Base-by-base conservation (phyloP, 495 filamentous ascomycete genomes). In the Aspergillus wentii region DNA sequence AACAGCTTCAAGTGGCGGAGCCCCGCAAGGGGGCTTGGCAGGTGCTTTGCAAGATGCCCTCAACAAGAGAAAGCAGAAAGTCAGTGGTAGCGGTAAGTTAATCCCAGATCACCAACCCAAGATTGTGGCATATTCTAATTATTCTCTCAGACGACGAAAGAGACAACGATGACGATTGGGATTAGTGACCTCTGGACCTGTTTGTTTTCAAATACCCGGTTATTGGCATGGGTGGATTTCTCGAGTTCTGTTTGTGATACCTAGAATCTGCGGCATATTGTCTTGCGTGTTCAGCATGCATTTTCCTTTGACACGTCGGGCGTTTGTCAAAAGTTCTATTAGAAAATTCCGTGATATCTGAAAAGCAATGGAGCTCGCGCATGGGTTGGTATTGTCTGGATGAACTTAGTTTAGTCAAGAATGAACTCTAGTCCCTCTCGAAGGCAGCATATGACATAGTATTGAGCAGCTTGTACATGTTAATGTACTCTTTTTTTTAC, bases 81-180 rank as follows among this genome's bases (percentile, higher is more conserved):
- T 94, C 54, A 83, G 85, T 57, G 76, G 80, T 54, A 92, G 86
- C 68, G 89, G 89, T 96, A 82, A 76, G 88, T 82, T 33, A 34
- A n/a, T n/a, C n/a, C n/a, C n/a, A n/a, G n/a, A n/a, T n/a, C n/a
- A n/a, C n/a, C n/a, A n/a, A n/a, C n/a, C n/a, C n/a, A n/a, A n/a
- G n/a, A n/a, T 11, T n/a, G 6, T 25, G 17, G 8, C 14, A 16
- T 13, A 2, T 27, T n/a, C 54, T 57, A 43, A 61, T 54, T 43
- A 43, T 63, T 36, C 63, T 40, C 11, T 40, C 40, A 86, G 81
- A 90, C 68, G 85, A 90, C 51, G 85, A 90, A 54, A 79, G 82
- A 57, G 75, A 76, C 19, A 82, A 87, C 49, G 76, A 83, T 37
- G 85, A 90, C 49, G 84, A 88, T 61, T 87, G 83, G 83, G n/a